Evolutionary conservation across 345 rosid species (phyloP), one percentile per base, ranked within the genome.

Genomic region (Eucalyptus shirleyi): DNA sequence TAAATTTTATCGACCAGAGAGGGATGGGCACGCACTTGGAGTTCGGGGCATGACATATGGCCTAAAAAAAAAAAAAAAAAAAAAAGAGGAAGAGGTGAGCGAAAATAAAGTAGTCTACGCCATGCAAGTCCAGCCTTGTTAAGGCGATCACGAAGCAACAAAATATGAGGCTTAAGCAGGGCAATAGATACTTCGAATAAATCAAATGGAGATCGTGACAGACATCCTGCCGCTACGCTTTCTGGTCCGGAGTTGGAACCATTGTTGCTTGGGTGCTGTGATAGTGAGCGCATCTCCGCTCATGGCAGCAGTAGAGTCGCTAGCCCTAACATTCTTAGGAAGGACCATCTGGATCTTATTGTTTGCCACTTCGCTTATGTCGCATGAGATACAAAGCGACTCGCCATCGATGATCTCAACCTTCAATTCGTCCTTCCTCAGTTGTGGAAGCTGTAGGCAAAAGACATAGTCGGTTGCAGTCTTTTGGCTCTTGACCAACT

Each of bases 21-120:
- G 19, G 7, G 19, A 50, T 50, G 19, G 53, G 53, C 53, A 50
- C 1, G 7, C 18, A 16, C 19, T 15, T 0, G 19, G 18, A 0
- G 19, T 50, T 50, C 1, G 1, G 53, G 51, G 53, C 0, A 7
- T 34, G 37, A 34, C 37, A 34, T 34, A 34, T 34, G 37, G 37
- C n/a, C n/a, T n/a, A n/a, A n/a, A n/a, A n/a, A n/a, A n/a, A n/a
- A n/a, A n/a, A n/a, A 49, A 5, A 50, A 2, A 5, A 49, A 2
- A 49, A 56, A 0, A 55, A 55, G 5, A 55, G 8, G 26, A 23
- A 4, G 28, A 59, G n/a, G 6, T 24, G 15, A 59, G 65, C 0
- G 6, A 24, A 59, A 59, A 59, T 11, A 24, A 59, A 24, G 65
- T 10, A 24, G n/a, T 59, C 15, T 26, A 26, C 15, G 2, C 65